Conservation (phyloP, 805 yeast species). For the Clavispora santaluciae region DNA sequence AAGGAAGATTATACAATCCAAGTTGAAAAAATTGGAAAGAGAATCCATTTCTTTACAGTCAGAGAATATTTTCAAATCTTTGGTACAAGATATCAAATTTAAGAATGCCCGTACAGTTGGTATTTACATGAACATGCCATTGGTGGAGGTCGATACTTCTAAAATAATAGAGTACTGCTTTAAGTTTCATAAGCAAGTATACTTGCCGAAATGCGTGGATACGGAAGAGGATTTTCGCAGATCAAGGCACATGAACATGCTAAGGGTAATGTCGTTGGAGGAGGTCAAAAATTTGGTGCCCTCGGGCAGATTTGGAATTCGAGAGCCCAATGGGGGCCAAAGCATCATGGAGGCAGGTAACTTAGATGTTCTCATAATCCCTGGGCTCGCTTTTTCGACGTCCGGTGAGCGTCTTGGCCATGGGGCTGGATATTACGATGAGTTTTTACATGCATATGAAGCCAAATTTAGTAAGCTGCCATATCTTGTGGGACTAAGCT, state of each 20-base stretch:
- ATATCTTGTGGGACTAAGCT: constrained; percentile 56
- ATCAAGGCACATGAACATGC: constrained; percentile 48
- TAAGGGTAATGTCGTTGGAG: constrained; percentile 38
- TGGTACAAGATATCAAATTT: constrained; percentile 33
- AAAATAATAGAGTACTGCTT: constrained; percentile 51
- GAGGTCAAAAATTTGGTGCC: constrained; percentile 51
- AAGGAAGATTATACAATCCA: constrained; percentile 21
- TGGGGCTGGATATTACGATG: constrained; percentile 93
- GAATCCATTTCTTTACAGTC: constrained; percentile 24
- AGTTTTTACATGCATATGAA: constrained; percentile 28
- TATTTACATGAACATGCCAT: constrained; percentile 72
- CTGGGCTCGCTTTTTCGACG: constrained; percentile 76
- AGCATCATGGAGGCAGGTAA: constrained; percentile 22
- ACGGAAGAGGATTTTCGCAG: constrained; percentile 27
- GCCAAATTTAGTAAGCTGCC: constrained; percentile 29
- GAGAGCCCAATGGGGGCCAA: constrained; percentile 55
- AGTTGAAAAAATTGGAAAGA: constrained; percentile 14
- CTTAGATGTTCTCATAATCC: constrained; percentile 72
- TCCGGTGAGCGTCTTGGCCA: constrained; percentile 67
- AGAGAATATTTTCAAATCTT: constrained; percentile 11
- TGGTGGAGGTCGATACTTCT: constrained; percentile 61
- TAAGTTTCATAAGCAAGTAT: constrained; percentile 45
- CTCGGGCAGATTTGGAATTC: constrained; percentile 59
- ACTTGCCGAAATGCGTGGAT: constrained; percentile 50
- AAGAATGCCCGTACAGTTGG: constrained; percentile 48